Evolutionary conservation across 2,329 filamentous ascomycete genomes (phyloP).

Genomic region (Polychaeton citri): DNA sequence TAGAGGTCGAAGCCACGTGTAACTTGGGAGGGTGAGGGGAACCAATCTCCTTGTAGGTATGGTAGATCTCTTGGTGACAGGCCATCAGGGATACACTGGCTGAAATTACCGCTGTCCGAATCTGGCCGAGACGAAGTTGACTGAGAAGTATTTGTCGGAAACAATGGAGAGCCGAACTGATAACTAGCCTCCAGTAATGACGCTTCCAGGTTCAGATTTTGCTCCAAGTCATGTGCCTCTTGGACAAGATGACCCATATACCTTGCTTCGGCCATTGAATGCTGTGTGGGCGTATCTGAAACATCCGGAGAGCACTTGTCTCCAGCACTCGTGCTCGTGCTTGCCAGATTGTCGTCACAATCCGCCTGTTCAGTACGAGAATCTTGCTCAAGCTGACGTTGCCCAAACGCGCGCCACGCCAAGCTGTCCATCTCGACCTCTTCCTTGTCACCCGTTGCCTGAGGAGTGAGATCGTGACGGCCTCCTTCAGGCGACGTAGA

Average conservation of each 20-base stretch:
- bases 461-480: neutral
- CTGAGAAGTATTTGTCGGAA: neutral
- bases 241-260: neutral
- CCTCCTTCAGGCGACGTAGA: neutral
- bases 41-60: slow-evolving; percentile 18
- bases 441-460: neutral
- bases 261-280: neutral
- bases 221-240: neutral
- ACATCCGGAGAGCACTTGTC: neutral
- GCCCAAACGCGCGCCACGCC: neutral
- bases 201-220: neutral
- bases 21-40: slow-evolving; percentile 17
- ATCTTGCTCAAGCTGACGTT: neutral
- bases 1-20: slow-evolving; percentile 22
- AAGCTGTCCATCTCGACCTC: neutral
- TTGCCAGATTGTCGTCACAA: no score
- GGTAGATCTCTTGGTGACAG: slow-evolving; percentile 4
- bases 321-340: neutral
- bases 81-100: neutral
- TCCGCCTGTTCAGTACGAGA: neutral
- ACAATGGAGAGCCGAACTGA: neutral
- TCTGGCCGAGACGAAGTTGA: neutral
- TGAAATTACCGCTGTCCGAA: neutral
- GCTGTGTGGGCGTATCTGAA: neutral
- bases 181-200: neutral